Base-by-base conservation (phyloP, 805 yeast species). In the Saccharomycopsis selenospora region DNA sequence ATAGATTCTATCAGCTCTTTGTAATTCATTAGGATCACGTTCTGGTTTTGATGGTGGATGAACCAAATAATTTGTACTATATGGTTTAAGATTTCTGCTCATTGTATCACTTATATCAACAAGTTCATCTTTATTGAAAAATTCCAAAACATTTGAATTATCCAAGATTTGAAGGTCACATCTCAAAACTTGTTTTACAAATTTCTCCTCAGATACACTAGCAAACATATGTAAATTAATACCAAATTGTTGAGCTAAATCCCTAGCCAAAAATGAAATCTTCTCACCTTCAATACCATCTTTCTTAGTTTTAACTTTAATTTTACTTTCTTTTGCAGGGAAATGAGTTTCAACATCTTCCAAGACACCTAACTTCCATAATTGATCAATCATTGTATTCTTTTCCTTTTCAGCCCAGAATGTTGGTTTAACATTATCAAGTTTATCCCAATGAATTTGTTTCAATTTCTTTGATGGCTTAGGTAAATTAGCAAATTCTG, bases 381-480 rank as follows among this genome's bases (percentile, higher is more conserved):
- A 68, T 22, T 75, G 78, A 38, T 64, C 67, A 2, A 73, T 77
- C 43, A 77, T 64, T 0, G 68, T 67, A 18, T 76, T 73, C 42
- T 74, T 69, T 0, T 66, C 57, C 13, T 65, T 57, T 18, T 65
- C 62, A 26, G 70, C 71, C 95, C 95, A 85, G 55, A 85, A 72
- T 0, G 93, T 81, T 38, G 75, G 70, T 14, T 70, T 67, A 13
- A 80, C 67, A 43, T 69, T 63, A 11, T 80, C 85, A 42, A 85
- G 66, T 58, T 79, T 83, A 54, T 85, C 93, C 95, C 93, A 85
- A 57, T 85, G 95, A 53, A 85, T 75, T 58, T 85, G 95, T 59
- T 83, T 85, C 66, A 85, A 65, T 62, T 78, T 80, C 52, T 70
- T 72, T 61, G 71, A 72, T 17, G 81, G 79, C 55, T 78, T 66